A percentile compares a stretch with the other conserved stretches of the same genome.
Conservation (phyloP, 768 basidiomycete species). For the Podaxis mareebaensis region DNA sequence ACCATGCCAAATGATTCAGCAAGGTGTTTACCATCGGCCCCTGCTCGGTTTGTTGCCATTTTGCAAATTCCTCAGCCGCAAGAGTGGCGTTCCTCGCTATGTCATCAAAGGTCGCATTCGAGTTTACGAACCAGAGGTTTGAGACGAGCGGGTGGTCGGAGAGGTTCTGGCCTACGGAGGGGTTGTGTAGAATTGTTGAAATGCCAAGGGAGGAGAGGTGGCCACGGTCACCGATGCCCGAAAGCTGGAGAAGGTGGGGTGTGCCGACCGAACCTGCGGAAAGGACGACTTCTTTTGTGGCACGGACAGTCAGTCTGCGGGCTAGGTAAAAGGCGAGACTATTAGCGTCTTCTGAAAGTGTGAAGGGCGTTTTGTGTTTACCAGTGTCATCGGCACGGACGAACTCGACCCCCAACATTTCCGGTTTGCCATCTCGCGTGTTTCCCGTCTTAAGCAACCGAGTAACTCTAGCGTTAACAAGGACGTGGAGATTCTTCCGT, state of each 20-base stretch:
- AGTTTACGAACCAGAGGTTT: slow-evolving; percentile 12
- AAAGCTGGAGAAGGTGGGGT: slow-evolving; percentile 23
- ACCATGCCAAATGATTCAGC: slow-evolving; percentile 25
- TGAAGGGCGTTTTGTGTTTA: not conserved
- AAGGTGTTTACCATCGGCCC: slow-evolving; percentile 28
- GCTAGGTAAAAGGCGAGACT: not conserved
- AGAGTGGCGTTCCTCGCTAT: not conserved
- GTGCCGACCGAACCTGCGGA: slow-evolving; percentile 24
- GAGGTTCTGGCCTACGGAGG: slow-evolving; percentile 24
- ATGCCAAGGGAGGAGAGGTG: slow-evolving; percentile 19
- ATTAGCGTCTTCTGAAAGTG: not conserved
- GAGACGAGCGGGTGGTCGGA: slow-evolving; percentile 19
- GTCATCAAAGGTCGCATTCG: not conserved
- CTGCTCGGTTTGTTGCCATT: slow-evolving; percentile 7
- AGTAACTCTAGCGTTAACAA: slow-evolving; percentile 27
- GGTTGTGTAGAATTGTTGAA: slow-evolving; percentile 18
- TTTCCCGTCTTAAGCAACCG: slow-evolving; percentile 26
- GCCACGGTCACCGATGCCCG: slow-evolving; percentile 23
- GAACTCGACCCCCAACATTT: slow-evolving; percentile 21
- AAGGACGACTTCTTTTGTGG: slow-evolving; percentile 17
- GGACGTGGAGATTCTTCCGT: slow-evolving; percentile 31
- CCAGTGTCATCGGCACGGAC: not conserved
- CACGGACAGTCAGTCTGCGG: slow-evolving; percentile 8
- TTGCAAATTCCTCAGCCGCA: not conserved
- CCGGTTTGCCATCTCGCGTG: slow-evolving; percentile 29